Evolutionary conservation across 345 rosid genomes (phyloP), one percentile per base, ranked within the genome.

Genomic region (Rhodomyrtus tomentosa): DNA sequence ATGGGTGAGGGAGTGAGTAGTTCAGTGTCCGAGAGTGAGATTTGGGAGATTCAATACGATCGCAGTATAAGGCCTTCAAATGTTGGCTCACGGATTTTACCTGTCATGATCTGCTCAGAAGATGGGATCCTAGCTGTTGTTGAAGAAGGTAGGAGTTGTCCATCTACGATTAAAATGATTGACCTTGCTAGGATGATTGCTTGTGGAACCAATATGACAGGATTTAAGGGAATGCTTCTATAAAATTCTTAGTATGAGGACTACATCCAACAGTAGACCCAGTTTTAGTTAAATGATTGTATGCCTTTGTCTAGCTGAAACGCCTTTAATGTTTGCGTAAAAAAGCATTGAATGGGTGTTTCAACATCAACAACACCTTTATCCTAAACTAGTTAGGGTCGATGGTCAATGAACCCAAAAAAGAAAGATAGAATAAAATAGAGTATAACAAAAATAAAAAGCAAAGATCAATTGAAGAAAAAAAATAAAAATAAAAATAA

Each of bases 41-140:
- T 96, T 84, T 96, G 98, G 99, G 94, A 95, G 89, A 95, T 95
- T 79, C 95, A 92, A 58, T 96, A 88, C 88, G 98, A 95, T 84
- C 86, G 87, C 62, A 88, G 92, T 88, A 90, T 89, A 18, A 94
- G 90, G 90, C 88, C 93, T 59, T 88, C 93, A 27, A 90, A 83
- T 59, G 85, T 53, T 36, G 80, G 85, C 84, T 88, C 98, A 25
- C 89, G 88, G 83, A 91, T 94, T 80, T 91, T 95, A 83, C 99
- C 98, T 76, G 95, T 93, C 55, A 94, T 96, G 98, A 90, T 90
- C 84, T 93, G 98, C 90, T 93, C 98, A 2, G 98, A 95, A 92
- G 99, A 96, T 88, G 98, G 99, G 22, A 95, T 96, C 81, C 96
- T 96, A 79, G 96, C 95, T 50, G 92, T 92, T 42, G 85, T 95